These are phyloP conservation scores for Cordyceps cicadae DNA, from an alignment of 2,329 filamentous ascomycete species.

Conservation along the genomic window DNA sequence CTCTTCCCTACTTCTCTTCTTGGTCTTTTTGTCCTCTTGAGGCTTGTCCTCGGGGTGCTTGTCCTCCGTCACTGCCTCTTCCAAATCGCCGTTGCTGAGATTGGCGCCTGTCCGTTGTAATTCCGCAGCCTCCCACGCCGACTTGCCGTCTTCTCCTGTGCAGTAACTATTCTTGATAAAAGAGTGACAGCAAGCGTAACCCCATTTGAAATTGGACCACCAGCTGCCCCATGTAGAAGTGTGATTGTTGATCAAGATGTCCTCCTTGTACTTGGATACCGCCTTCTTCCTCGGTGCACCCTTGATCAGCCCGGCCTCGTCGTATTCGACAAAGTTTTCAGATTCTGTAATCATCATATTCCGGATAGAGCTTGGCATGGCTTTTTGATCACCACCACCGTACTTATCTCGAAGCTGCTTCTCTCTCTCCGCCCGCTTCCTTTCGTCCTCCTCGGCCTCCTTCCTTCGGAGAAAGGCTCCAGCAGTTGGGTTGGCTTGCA, in stretches of 20 bases:
- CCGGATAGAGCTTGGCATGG: constrained; percentile 52
- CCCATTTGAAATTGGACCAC: constrained; percentile 95
- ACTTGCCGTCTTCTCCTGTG: constrained; percentile 80
- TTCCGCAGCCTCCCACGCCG: constrained; percentile 71
- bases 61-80: constrained; percentile 19
- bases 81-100: constrained; percentile 19
- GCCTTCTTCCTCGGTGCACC: constrained; percentile 67
- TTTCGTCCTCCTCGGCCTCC: constrained; percentile 63
- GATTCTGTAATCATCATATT: constrained; percentile 67
- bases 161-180: constrained; percentile 95
- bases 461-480: constrained; percentile 79
- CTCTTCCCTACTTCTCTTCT: constrained; percentile 70
- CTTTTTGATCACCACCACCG: constrained; percentile 54
- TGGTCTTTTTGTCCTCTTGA: constrained; percentile 29
- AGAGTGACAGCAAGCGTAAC: constrained; percentile 91
- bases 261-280: constrained; percentile 87
- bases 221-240: constrained; percentile 91
- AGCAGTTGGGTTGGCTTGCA: constrained; percentile 94
- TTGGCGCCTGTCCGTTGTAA: constrained; percentile 42
- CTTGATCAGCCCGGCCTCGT: constrained; percentile 82
- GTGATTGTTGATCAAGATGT: constrained; percentile 85
- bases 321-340: constrained; percentile 88
- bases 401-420: constrained; percentile 75
- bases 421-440: constrained; percentile 57
- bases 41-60: constrained; percentile 23